These are phyloP conservation scores for Pleurotus djamor DNA, from an alignment of 768 basidiomycete genomes.

Conservation along the genomic window DNA sequence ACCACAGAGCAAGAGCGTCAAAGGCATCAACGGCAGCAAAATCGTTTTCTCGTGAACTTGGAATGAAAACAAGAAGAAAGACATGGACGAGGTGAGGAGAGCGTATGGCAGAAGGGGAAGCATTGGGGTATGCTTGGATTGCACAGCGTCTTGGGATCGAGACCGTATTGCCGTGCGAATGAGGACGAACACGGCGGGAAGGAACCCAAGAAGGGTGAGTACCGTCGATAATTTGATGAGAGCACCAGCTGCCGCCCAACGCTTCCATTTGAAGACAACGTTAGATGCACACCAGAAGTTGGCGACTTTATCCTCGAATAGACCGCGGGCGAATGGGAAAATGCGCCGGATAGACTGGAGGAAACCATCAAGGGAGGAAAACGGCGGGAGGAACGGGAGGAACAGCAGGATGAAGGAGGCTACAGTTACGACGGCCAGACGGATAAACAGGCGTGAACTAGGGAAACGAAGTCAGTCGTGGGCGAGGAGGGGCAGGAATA, in stretches of 20 bases:
- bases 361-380: slow-evolving; percentile 47
- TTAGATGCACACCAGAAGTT: slow-evolving; percentile 98
- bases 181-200: slow-evolving; percentile 52
- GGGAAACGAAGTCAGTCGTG: not conserved
- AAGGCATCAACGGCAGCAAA: slow-evolving; percentile 79
- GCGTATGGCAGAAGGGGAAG: slow-evolving; percentile 77
- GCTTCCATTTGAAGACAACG: slow-evolving; percentile 83
- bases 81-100: slow-evolving; percentile 77
- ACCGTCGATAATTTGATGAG: slow-evolving; percentile 66
- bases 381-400: slow-evolving; percentile 75
- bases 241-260: slow-evolving; percentile 38
- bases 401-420: slow-evolving; percentile 70
- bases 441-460: slow-evolving; percentile 56
- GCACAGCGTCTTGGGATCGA: slow-evolving; percentile 10
- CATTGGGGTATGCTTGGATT: slow-evolving; percentile 38
- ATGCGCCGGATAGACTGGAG: slow-evolving; percentile 74
- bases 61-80: slow-evolving; percentile 96
- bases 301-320: slow-evolving; percentile 95
- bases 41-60: slow-evolving; percentile 97
- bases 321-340: slow-evolving; percentile 88
- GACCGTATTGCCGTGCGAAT: slow-evolving; percentile 31
- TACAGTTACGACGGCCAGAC: slow-evolving; percentile 61
- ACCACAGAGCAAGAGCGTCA: slow-evolving; percentile 71
- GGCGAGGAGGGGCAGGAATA: not conserved
- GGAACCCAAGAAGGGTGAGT: slow-evolving; percentile 70